A percentile compares a stretch with the other conserved stretches of the same genome.
phyloP scores from a whole-genome alignment of 2,329 filamentous ascomycete species.

The Tolypocladium ovalisporum region DNA sequence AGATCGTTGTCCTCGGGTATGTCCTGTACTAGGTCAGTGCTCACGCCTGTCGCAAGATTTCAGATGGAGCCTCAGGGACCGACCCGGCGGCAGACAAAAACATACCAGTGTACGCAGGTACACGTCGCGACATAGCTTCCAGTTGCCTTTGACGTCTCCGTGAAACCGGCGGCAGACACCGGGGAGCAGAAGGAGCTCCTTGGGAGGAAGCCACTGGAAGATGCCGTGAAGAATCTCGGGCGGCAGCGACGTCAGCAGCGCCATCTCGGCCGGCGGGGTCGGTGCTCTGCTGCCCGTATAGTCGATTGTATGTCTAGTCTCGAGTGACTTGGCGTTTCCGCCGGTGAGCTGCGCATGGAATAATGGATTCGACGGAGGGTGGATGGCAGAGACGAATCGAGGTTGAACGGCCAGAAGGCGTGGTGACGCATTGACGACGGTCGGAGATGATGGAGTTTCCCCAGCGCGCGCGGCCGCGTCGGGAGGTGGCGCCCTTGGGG shows the following conservation, averaged over 20 bases:
- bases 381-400: not conserved
- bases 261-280: not conserved
- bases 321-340: too few relatives aligned
- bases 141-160: slow-evolving; percentile 45
- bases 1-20: slow-evolving; percentile 20
- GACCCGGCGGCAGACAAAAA: not conserved
- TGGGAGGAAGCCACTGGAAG: slow-evolving; percentile 42
- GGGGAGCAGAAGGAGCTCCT: slow-evolving; percentile 42
- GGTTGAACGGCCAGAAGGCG: not conserved
- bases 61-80: not conserved
- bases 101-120: slow-evolving; percentile 48
- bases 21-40: slow-evolving; percentile 13
- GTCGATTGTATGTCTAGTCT: not conserved
- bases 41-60: not conserved
- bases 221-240: slow-evolving; percentile 54
- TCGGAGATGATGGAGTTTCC: not conserved
- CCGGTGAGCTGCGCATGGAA: too few relatives aligned
- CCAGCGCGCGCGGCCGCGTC: not conserved
- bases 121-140: slow-evolving; percentile 47
- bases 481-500: not conserved
- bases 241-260: slow-evolving; percentile 30
- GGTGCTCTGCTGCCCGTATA: not conserved
- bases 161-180: slow-evolving; percentile 41
- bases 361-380: not conserved
- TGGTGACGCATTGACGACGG: not conserved